These are phyloP conservation scores for Pleomassaria siparia DNA, from an alignment of 2,329 filamentous ascomycete species.

Conservation along the genomic window DNA sequence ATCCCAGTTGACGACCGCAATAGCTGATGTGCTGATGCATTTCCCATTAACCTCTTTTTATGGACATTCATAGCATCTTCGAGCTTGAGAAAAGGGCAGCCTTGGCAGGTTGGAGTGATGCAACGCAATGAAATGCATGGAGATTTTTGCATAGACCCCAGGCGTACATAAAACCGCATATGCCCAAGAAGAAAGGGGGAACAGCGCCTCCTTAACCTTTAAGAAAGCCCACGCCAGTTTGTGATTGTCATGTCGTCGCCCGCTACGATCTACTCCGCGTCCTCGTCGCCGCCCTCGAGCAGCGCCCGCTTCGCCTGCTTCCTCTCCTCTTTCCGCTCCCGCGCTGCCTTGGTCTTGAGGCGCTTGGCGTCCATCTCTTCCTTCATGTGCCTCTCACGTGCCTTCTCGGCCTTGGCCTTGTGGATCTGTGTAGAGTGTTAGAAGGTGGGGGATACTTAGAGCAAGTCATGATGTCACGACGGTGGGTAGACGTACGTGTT, in stretches of 20 bases:
- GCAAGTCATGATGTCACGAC: constrained; percentile 43
- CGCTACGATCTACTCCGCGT: constrained; percentile 41
- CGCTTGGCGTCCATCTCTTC: constrained; percentile 99
- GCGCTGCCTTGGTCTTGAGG: constrained; percentile 99
- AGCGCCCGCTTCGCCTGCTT: constrained; percentile 87
- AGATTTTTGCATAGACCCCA: constrained; percentile 42
- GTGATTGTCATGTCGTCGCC: constrained; percentile 38
- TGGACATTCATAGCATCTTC: constrained; percentile 40
- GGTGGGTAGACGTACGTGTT: constrained; percentile 89
- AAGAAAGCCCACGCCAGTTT: constrained; percentile 46
- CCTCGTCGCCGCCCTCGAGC: constrained; percentile 67
- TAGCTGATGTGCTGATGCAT: constrained; percentile 30
- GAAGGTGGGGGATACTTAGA: constrained; percentile 16
- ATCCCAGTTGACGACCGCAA: constrained; percentile 15
- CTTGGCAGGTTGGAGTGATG: constrained; percentile 36
- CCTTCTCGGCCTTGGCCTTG: constrained; percentile 99
- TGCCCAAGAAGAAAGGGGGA: constrained; percentile 45
- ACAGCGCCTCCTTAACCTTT: constrained; percentile 40
- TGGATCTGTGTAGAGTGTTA: constrained; percentile 72
- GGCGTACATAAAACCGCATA: constrained; percentile 49
- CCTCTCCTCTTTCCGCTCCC: constrained; percentile 97
- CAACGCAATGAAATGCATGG: no score
- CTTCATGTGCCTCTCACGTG: constrained; percentile 92
- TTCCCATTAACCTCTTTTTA: constrained; percentile 36
- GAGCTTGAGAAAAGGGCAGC: constrained; percentile 32